Evolutionary conservation across 306 rosid genomes (phyloP).

Genomic region (Crataegus laevigata): DNA sequence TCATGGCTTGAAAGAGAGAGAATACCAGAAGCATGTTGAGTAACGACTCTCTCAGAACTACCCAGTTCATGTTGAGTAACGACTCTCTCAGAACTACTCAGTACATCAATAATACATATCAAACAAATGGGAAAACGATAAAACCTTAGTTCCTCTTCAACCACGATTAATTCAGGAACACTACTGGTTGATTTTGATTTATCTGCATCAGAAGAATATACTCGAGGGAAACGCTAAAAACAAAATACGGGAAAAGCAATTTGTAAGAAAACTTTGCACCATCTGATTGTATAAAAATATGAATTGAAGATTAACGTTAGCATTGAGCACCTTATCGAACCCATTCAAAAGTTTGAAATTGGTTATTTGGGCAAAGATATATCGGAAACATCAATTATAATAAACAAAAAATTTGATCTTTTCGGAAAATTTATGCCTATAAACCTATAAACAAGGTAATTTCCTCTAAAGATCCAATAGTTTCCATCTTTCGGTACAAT

Average conservation of each 20-base stretch:
- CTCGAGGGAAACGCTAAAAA: slow-evolving; percentile 60
- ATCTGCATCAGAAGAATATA: slow-evolving; percentile 25
- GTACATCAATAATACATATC: not conserved
- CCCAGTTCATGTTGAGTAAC: slow-evolving; percentile 64
- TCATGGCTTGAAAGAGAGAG: slow-evolving; percentile 14
- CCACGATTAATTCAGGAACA: slow-evolving; percentile 35
- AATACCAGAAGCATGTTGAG: slow-evolving; percentile 69
- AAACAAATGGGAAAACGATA: not conserved
- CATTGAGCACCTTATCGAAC: slow-evolving; percentile 50
- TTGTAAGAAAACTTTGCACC: slow-evolving; percentile 10
- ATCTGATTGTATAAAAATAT: not conserved
- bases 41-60: slow-evolving; percentile 66
- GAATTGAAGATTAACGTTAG: not conserved
- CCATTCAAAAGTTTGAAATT: slow-evolving; percentile 42
- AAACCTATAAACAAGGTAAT: not conserved
- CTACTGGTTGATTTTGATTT: slow-evolving; percentile 18
- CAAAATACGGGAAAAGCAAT: not conserved
- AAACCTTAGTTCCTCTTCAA: slow-evolving; percentile 49
- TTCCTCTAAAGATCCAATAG: not conserved
- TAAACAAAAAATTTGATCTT: not conserved
- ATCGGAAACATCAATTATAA: not conserved
- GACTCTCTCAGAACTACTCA: slow-evolving; percentile 67
- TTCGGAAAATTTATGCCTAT: not conserved
- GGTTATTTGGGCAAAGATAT: not conserved
- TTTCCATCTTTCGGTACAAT: slow-evolving; percentile 37